phyloP scores from a whole-genome alignment of 192 early-diverging fungal species.

The Podila verticillata region DNA sequence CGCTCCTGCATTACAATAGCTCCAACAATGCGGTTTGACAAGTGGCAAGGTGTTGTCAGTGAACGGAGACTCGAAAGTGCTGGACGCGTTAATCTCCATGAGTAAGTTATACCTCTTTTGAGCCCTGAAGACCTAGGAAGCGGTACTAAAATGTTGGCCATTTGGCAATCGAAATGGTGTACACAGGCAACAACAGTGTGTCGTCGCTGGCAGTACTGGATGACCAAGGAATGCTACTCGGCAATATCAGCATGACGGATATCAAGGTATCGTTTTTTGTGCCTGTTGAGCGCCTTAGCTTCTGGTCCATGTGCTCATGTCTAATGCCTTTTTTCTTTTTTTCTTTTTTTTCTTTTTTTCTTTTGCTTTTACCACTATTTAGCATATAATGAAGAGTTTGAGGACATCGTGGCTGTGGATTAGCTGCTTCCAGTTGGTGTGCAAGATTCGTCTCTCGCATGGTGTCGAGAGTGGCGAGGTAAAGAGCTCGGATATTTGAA shows the following conservation, averaged over 20 bases:
- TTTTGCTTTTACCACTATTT: not conserved
- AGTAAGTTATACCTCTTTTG: constrained; percentile 4
- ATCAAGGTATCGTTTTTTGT: constrained; percentile 58
- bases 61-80: constrained; percentile 40
- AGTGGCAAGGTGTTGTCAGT: constrained; percentile 32
- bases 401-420: constrained; percentile 48
- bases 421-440: constrained; percentile 44
- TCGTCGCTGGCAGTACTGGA: constrained; percentile 72
- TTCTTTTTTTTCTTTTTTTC: too few relatives aligned
- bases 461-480: constrained; percentile 47
- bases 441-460: constrained; percentile 38
- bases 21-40: constrained; percentile 33
- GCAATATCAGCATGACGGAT: constrained; percentile 77
- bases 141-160: constrained; percentile 32
- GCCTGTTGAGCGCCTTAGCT: not conserved
- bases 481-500: not conserved
- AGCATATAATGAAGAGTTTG: constrained; percentile 52
- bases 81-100: constrained; percentile 43
- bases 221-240: constrained; percentile 62
- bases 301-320: too few relatives aligned
- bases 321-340: too few relatives aligned
- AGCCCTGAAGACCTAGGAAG: constrained; percentile 35
- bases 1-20: constrained; percentile 7
- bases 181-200: constrained; percentile 63
- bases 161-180: constrained; percentile 46